Evolutionary conservation across 2,329 filamentous ascomycete genomes (phyloP).

Genomic region (Exophiala mesophila): DNA sequence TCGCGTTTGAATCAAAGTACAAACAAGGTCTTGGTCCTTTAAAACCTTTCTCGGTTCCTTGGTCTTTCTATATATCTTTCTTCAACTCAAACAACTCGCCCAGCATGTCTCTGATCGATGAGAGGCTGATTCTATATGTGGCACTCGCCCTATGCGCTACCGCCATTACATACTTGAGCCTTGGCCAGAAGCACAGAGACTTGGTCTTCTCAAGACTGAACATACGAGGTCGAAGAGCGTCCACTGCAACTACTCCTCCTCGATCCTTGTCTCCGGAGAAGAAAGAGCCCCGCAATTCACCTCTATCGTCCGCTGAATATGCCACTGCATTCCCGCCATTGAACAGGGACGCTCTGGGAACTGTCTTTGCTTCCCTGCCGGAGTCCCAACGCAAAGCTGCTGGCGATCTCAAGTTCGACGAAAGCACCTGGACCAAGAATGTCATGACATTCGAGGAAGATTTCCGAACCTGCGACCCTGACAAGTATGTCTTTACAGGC

Average conservation of each 20-base stretch:
- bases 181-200: constrained; percentile 33
- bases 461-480: constrained; percentile 33
- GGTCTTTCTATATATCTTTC: background rate
- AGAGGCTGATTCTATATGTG: constrained; percentile 15
- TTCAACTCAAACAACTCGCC: background rate
- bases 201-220: constrained; percentile 37
- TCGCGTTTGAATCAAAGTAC: too few relatives aligned
- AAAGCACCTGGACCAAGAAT: constrained; percentile 32
- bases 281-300: constrained; percentile 31
- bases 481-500: constrained; percentile 59
- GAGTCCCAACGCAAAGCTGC: constrained; percentile 20
- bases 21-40: too few relatives aligned
- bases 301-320: constrained; percentile 16
- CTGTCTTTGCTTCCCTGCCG: constrained; percentile 26
- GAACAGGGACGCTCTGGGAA: constrained; percentile 39
- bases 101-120: constrained; percentile 7
- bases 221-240: constrained; percentile 39
- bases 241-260: constrained; percentile 49
- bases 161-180: constrained; percentile 26
- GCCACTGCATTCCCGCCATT: constrained; percentile 1
- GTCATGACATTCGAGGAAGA: constrained; percentile 40
- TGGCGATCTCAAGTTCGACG: constrained; percentile 24
- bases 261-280: constrained; percentile 50
- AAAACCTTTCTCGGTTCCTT: background rate
- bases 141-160: constrained; percentile 14